These are phyloP conservation scores for Nitzschia palea DNA, from an alignment of 108 stramenopile species.

Conservation along the genomic window DNA sequence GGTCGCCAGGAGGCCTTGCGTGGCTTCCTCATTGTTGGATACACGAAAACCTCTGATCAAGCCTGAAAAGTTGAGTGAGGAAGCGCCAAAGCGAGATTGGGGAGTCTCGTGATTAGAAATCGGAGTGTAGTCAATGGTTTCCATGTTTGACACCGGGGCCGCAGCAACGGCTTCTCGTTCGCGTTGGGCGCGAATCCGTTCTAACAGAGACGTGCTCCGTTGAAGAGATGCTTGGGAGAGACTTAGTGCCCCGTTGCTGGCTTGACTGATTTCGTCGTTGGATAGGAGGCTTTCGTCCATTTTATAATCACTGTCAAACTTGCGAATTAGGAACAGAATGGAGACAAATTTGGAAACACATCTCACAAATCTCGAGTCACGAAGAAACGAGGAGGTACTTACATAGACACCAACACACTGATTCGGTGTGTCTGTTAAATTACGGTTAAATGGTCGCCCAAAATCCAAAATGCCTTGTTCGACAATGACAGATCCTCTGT, in stretches of 20 bases:
- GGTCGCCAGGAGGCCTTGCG: background rate
- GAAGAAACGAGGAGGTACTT: too few species aligned
- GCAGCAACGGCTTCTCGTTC: conserved; percentile 23
- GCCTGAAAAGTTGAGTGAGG: background rate
- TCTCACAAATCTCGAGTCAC: too few species aligned
- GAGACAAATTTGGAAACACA: too few species aligned
- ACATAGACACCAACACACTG: too few species aligned
- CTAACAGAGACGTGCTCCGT: conserved; percentile 28
- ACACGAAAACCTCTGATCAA: background rate
- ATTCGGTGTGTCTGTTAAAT: too few species aligned
- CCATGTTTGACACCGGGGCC: too few species aligned
- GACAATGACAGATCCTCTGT: too few species aligned
- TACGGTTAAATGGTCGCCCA: too few species aligned
- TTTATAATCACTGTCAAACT: too few species aligned
- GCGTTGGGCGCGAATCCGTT: conserved; percentile 45
- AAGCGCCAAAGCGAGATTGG: background rate
- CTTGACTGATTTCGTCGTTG: background rate
- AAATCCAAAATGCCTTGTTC: too few species aligned
- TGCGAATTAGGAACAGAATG: too few species aligned
- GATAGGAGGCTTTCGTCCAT: background rate
- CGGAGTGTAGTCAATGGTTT: background rate
- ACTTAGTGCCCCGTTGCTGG: background rate
- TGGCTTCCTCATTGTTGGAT: background rate
- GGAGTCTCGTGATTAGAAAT: background rate
- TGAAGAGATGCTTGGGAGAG: background rate